A percentile compares a stretch with the other conserved stretches of the same genome.
phyloP scores from a whole-genome alignment of 805 yeast genomes.

The Hanseniaspora guilliermondii region DNA sequence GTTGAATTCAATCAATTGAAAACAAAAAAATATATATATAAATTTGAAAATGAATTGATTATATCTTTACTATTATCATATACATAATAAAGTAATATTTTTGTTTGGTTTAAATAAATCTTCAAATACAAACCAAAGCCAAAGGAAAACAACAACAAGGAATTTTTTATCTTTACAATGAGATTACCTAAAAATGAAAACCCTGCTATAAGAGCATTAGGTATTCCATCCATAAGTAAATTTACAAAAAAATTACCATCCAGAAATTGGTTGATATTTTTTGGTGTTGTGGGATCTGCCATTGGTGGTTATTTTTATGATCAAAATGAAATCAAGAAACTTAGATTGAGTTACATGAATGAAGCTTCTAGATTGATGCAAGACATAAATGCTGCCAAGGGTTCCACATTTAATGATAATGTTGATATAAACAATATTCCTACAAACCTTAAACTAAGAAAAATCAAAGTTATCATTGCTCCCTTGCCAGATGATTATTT shows the following conservation, averaged over 20 bases:
- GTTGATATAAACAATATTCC: constrained; percentile 39
- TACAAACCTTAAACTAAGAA: constrained; percentile 51
- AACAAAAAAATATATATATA: too few relatives aligned
- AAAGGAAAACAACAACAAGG: too few relatives aligned
- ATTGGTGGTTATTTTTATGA: constrained; percentile 76
- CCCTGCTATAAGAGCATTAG: constrained; percentile 78
- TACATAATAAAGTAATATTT: too few relatives aligned
- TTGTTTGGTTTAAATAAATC: too few relatives aligned
- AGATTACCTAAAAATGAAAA: constrained; percentile 27
- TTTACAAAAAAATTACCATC: constrained; percentile 51
- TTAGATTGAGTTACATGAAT: constrained; percentile 53
- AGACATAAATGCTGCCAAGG: background rate
- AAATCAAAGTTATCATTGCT: constrained; percentile 68
- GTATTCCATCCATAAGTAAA: constrained; percentile 47
- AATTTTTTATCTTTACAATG: too few relatives aligned
- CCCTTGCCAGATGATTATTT: constrained; percentile 95
- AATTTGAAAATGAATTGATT: too few relatives aligned
- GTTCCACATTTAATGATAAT: too few relatives aligned
- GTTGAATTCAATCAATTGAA: background rate
- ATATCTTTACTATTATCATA: background rate
- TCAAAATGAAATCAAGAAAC: constrained; percentile 53
- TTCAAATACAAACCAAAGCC: background rate
- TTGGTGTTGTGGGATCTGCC: constrained; percentile 52
- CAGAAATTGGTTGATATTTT: constrained; percentile 85
- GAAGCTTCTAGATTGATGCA: constrained; percentile 15